Percentiles rank a stretch among this genome's conserved stretches.
These are phyloP conservation scores for Puccinia polysora DNA, from an alignment of 1,284 basidiomycete species.

Conservation along the genomic window DNA sequence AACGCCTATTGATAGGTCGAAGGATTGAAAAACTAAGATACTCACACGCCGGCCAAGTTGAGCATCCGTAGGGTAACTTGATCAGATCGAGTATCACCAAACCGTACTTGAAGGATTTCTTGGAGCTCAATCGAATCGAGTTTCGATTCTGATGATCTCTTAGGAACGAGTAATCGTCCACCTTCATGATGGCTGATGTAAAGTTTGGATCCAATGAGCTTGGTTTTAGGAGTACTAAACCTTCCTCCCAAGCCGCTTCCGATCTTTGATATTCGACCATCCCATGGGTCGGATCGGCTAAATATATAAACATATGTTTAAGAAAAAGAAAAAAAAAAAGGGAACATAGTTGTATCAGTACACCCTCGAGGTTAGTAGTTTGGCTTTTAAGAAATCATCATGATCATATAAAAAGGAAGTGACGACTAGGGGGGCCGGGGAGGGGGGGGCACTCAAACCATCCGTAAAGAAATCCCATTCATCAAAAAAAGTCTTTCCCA, in stretches of 20 bases:
- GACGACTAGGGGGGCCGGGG: too few species aligned
- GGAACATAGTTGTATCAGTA: background rate
- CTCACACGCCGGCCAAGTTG: constrained; percentile 69
- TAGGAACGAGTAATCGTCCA: constrained; percentile 72
- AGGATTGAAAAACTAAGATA: background rate
- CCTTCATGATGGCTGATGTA: constrained; percentile 65
- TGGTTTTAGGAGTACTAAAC: constrained; percentile 64
- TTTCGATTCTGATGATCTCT: constrained; percentile 60
- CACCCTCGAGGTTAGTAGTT: background rate
- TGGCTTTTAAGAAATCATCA: background rate
- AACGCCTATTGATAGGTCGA: constrained; percentile 58
- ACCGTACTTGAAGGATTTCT: constrained; percentile 64
- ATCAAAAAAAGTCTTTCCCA: constrained; percentile 29
- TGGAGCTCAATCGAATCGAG: constrained; percentile 67
- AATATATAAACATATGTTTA: background rate
- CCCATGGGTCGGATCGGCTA: constrained; percentile 73
- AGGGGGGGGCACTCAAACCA: too few species aligned
- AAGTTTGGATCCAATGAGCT: constrained; percentile 48
- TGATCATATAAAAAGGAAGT: background rate
- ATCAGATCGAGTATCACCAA: constrained; percentile 71
- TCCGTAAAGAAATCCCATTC: constrained; percentile 39
- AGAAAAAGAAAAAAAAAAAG: background rate
- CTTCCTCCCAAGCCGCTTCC: constrained; percentile 57
- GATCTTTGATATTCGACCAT: constrained; percentile 60
- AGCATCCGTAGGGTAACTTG: constrained; percentile 71